Evolutionary conservation across 2,329 filamentous ascomycete species (phyloP).

Genomic region (Verticillium dahliae): DNA sequence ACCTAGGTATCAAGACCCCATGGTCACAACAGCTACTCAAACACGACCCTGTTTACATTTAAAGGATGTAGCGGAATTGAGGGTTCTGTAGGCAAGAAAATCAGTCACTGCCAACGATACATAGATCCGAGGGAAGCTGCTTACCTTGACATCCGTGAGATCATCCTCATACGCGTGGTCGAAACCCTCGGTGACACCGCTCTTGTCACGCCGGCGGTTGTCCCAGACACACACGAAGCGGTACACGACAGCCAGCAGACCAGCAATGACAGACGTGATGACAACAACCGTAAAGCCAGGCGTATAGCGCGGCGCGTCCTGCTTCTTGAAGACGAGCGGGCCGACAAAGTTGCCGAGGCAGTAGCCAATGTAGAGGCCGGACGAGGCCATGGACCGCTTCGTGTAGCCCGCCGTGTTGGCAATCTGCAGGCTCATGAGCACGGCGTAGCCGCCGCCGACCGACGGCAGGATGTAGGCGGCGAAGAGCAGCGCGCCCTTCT

Average conservation of each 20-base stretch:
- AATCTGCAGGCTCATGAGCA: constrained; percentile 41
- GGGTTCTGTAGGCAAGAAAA: constrained; percentile 11
- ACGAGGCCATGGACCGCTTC: constrained; percentile 39
- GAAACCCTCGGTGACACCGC: constrained; percentile 37
- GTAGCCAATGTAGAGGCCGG: constrained; percentile 43
- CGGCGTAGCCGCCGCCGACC: constrained; percentile 36
- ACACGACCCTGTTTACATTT: constrained; percentile 1
- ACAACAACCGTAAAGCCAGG: constrained; percentile 18
- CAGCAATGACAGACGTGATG: constrained; percentile 20
- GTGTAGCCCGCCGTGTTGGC: constrained; percentile 47
- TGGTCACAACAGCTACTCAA: too few relatives aligned
- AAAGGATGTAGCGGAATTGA: constrained; percentile 18
- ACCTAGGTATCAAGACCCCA: too few relatives aligned
- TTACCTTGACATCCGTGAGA: constrained; percentile 34
- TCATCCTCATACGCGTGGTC: constrained; percentile 48
- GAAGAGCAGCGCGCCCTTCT: constrained; percentile 38
- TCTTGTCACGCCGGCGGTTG: constrained; percentile 33
- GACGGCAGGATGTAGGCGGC: constrained; percentile 41
- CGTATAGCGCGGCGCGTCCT: constrained; percentile 19
- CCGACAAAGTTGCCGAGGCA: constrained; percentile 42
- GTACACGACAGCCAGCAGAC: constrained; percentile 32
- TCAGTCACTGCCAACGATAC: neutral
- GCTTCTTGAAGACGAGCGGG: constrained; percentile 30
- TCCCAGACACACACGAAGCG: constrained; percentile 35
- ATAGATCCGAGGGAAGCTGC: neutral